Evolutionary conservation across 257 asterid species (phyloP), one percentile per base, ranked within the genome.

Genomic region (Rhazya stricta): DNA sequence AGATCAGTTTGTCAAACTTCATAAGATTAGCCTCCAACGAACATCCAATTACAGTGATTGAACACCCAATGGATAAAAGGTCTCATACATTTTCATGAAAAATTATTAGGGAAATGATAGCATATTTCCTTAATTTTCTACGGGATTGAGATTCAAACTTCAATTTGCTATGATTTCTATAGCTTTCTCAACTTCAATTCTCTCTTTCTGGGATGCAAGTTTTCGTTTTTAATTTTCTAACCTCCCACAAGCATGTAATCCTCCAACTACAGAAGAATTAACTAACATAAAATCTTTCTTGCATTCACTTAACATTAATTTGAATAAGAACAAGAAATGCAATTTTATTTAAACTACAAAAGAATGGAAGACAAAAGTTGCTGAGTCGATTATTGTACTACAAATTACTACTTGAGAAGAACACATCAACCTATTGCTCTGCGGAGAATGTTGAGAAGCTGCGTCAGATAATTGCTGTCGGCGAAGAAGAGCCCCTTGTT

Each of bases 401-500:
- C 53, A 58, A 2, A 70, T 42, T 30, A 50, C 0, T 10, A 69
- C 37, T 72, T n/a, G 30, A 54, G 72, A 72, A 23, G 67, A 42
- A 61, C 29, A 57, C 72, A 53, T 62, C 11, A 60, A 3, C 41
- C 27, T 45, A 57, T 25, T 43, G 61, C 5, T 58, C 74, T 21
- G 53, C 53, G 11, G 72, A 75, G 61, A 69, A 51, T 48, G 65
- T 32, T 69, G 25, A 63, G 71, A 43, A 6, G 69, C 53, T 48
- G 74, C 73, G 48, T 67, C 32, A n/a, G 75, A 53, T 45, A 34
- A 76, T 15, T 73, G 78, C 18, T 83, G 78, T 42, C 71, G 76
- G 76, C 58, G 85, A 53, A 58, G 84, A 12, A 85, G 87, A 58
- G 83, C 73, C 42, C 77, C 77, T n/a, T 85, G 86, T 27, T 75